Conservation (phyloP, 2,329 filamentous ascomycete genomes). For the Botrytis tulipae region DNA sequence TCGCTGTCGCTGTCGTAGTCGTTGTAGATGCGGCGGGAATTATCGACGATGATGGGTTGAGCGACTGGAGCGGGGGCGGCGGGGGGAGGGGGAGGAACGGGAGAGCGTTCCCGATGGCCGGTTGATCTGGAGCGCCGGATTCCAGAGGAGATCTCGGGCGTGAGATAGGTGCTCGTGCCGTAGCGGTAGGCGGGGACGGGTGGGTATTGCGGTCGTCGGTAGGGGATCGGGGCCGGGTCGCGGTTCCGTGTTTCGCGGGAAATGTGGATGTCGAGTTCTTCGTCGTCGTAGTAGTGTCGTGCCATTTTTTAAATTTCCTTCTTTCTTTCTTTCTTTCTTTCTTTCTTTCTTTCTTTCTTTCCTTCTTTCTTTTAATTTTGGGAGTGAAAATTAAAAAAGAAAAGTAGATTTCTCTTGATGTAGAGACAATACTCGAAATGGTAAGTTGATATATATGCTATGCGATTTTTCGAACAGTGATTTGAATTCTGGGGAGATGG, state of each 20-base stretch:
- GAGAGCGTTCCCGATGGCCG: conserved; percentile 19
- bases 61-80: conserved; percentile 22
- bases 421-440: neutral
- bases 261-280: conserved; percentile 52
- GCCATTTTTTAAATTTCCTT: conserved; percentile 37
- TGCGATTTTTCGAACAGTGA: neutral
- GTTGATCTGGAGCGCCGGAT: conserved; percentile 27
- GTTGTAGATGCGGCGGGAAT: conserved; percentile 39
- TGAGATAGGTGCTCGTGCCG: conserved; percentile 25
- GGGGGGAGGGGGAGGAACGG: conserved; percentile 21
- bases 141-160: conserved; percentile 28
- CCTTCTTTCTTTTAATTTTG: too few species aligned
- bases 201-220: conserved; percentile 32
- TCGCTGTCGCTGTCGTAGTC: conserved; percentile 19
- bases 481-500: neutral
- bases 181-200: conserved; percentile 25
- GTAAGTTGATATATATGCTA: neutral
- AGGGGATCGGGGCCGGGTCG: conserved; percentile 37
- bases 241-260: conserved; percentile 38
- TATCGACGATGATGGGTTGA: conserved; percentile 55
- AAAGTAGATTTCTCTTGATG: neutral
- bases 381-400: neutral
- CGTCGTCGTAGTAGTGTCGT: conserved; percentile 47
- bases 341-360: neutral
- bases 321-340: conserved; percentile 10